Base-by-base conservation (phyloP, 2,329 filamentous ascomycete genomes). In the Fonsecaea nubica region DNA sequence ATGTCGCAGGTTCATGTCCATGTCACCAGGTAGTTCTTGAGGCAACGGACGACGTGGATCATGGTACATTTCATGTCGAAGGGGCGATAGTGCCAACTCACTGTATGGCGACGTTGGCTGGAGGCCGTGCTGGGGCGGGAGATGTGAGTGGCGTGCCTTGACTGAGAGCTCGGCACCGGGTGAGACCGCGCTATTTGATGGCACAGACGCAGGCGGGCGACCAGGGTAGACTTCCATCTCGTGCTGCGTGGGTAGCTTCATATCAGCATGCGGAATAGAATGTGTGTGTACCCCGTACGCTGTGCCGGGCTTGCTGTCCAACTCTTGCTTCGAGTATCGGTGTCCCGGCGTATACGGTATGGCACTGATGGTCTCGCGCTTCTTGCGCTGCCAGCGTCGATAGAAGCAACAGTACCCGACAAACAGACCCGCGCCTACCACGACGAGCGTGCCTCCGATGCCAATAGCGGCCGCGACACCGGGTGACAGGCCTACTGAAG, bases 391-490 rank as follows among this genome's bases (percentile, higher is more conserved):
- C 18, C 45, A 13, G 21, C 45, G 45, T 9, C 45, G 45, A 25
- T 50, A 50, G 45, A 50, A 50, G 45, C 45, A 50, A 9, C 45
- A 50, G 45, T 50, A 50, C 7, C 45, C 45, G 7, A 50, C 18
- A 21, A 50, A 2, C 2, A 50, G 45, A 25, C 45, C 45, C 45
- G 25, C 9, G 3, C 18, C 45, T 21, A 50, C 45, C 18, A 50
- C 45, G 2, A 50, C 21, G 5, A 50, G 45, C 9, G 45, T 50
- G 8, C 45, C 45, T 25, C 45, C 45, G 18, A 50, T 18, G 21
- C 45, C 45, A 12, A 50, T 50, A 3, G 45, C 18, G 18, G 45
- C 45, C 8, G 45, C 45, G 21, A 50, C 8, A 25, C 18, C 45
- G 2, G 45, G 45, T 9, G 45, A 50, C 18, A 50, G 10, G 45